A percentile compares a stretch with the other conserved stretches of the same genome.
phyloP scores from a whole-genome alignment of 257 asterid species.

The Euphrasia confusa region DNA sequence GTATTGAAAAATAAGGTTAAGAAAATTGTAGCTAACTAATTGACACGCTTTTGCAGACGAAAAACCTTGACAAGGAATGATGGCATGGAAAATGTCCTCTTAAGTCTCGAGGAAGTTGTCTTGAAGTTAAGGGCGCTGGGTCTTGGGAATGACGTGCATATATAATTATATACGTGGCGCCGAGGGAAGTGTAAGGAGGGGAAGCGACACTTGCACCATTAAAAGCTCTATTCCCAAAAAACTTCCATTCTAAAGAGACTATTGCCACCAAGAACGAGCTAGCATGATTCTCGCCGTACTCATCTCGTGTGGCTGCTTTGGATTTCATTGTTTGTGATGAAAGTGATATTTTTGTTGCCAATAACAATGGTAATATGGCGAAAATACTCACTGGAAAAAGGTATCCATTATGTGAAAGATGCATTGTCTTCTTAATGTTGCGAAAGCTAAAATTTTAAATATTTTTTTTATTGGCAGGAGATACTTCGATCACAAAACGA shows the following conservation, averaged over 20 bases:
- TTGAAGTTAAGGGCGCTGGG: constrained; percentile 77
- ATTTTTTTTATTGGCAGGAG: constrained; percentile 38
- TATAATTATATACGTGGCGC: constrained; percentile 69
- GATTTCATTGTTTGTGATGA: constrained; percentile 77
- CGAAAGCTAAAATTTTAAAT: too few species aligned
- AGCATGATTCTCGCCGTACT: constrained; percentile 46
- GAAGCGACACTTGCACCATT: constrained; percentile 60
- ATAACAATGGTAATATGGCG: constrained; percentile 85
- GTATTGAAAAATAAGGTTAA: not conserved
- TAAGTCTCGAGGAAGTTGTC: constrained; percentile 73
- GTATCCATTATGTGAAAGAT: constrained; percentile 17
- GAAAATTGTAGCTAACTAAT: not conserved
- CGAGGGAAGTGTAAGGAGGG: constrained; percentile 75
- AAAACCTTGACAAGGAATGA: constrained; percentile 55
- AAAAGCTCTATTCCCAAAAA: constrained; percentile 67
- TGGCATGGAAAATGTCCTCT: constrained; percentile 71
- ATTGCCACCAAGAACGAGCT: constrained; percentile 57
- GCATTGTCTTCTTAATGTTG: too few species aligned
- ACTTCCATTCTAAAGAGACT: constrained; percentile 62
- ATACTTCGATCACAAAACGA: constrained; percentile 62
- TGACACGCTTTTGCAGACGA: constrained; percentile 35
- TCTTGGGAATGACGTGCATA: constrained; percentile 58
- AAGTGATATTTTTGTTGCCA: constrained; percentile 68
- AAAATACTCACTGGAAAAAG: constrained; percentile 70
- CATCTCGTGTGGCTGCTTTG: constrained; percentile 81